A percentile compares a stretch with the other conserved stretches of the same genome.
phyloP scores from a whole-genome alignment of 192 early-diverging fungal genomes.

The Gonapodya sp. region DNA sequence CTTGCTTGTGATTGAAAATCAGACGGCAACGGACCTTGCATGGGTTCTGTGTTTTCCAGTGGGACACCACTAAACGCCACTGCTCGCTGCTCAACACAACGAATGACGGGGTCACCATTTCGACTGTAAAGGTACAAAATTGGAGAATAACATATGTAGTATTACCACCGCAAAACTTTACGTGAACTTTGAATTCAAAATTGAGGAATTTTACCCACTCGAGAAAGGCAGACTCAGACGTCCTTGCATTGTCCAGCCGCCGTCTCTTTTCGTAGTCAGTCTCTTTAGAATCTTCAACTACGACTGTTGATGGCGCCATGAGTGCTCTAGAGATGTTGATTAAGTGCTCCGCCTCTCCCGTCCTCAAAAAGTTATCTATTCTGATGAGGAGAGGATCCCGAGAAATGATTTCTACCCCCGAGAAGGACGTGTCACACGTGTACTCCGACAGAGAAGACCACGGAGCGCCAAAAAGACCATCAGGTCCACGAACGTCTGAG shows the following conservation, averaged over 20 bases:
- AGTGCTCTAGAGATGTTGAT: background rate
- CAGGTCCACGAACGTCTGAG: slow-evolving; percentile 1
- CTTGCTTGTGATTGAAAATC: background rate
- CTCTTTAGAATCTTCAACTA: background rate
- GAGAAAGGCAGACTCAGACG: background rate
- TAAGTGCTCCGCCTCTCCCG: background rate
- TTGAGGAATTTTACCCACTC: too few species aligned
- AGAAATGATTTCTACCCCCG: background rate
- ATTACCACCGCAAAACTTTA: too few species aligned
- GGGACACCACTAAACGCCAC: background rate
- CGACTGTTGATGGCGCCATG: background rate
- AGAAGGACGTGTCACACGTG: background rate
- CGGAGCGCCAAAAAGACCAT: background rate
- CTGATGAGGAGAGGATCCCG: background rate
- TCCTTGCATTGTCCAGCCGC: background rate
- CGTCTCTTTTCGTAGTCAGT: background rate
- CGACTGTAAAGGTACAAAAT: too few species aligned
- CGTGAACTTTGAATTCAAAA: too few species aligned
- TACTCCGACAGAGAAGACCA: background rate
- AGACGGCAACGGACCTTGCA: background rate
- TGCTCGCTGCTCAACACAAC: background rate
- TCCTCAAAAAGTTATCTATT: background rate
- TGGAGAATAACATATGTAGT: too few species aligned
- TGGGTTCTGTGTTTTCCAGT: background rate
- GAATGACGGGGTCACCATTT: background rate